Conservation (phyloP, 2,329 filamentous ascomycete genomes). For the Trichoderma brevicompactum region DNA sequence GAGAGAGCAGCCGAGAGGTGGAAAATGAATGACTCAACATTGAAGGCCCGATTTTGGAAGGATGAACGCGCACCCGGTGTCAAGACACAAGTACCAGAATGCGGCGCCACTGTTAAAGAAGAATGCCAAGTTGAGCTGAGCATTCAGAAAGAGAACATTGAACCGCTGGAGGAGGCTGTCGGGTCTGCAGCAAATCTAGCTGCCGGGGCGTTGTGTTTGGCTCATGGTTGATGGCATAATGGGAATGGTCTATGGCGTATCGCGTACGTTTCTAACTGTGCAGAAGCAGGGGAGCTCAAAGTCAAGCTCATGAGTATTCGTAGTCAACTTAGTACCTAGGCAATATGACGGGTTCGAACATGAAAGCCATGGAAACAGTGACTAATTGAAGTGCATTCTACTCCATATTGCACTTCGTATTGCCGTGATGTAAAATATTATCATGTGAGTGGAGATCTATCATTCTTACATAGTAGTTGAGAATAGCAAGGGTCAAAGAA, state of each 20-base stretch:
- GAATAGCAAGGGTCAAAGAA: no score
- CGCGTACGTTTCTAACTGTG: not conserved
- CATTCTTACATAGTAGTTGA: no score
- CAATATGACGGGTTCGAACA: not conserved
- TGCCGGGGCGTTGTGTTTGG: constrained; percentile 1
- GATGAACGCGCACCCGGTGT: not conserved
- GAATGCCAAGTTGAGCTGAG: not conserved
- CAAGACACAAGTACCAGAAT: not conserved
- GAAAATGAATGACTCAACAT: constrained; percentile 3
- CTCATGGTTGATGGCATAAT: not conserved
- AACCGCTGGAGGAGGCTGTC: constrained; percentile 5
- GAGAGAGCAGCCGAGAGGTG: constrained; percentile 22
- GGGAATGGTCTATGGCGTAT: not conserved
- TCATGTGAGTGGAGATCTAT: no score
- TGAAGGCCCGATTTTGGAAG: constrained; percentile 28
- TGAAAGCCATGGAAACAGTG: no score
- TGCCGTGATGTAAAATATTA: no score
- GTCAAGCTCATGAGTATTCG: not conserved
- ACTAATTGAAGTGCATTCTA: no score
- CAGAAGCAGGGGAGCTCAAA: not conserved
- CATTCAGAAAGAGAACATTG: constrained; percentile 11
- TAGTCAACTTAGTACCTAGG: constrained; percentile 13
- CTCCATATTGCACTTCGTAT: no score
- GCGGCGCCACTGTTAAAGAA: not conserved
- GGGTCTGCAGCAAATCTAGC: constrained; percentile 1